Evolutionary conservation across 2,329 filamentous ascomycete genomes (phyloP).

Genomic region (Colletotrichum chlorophyti): DNA sequence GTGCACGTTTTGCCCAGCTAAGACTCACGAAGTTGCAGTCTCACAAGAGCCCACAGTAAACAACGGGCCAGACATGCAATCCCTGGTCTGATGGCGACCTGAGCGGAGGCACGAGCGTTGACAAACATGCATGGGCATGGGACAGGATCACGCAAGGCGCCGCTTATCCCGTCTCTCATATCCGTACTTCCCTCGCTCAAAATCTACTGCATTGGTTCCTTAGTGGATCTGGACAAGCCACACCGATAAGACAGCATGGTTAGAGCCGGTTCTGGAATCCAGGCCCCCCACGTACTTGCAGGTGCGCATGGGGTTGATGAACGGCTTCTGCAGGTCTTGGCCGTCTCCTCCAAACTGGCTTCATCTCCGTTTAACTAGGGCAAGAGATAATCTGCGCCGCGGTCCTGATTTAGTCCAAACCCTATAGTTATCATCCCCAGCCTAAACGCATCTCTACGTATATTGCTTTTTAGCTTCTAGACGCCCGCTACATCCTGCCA

Average conservation of each 20-base stretch:
- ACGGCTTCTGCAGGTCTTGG: constrained; percentile 8
- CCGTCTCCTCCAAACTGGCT: constrained; percentile 6
- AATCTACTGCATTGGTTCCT: not conserved
- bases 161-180: not conserved
- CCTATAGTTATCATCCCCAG: not conserved
- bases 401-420: not conserved
- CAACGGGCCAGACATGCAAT: constrained; percentile 6
- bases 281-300: not conserved
- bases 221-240: constrained; percentile 7
- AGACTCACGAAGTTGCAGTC: constrained; percentile 15
- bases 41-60: constrained; percentile 24
- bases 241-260: not conserved
- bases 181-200: not conserved
- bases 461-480: constrained; percentile 4
- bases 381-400: not conserved
- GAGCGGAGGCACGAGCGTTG: constrained; percentile 23
- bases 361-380: constrained; percentile 18
- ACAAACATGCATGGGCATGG: constrained; percentile 11
- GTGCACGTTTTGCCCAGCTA: not conserved
- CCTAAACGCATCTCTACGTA: not conserved
- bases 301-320: not conserved
- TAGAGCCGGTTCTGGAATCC: not conserved
- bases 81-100: constrained; percentile 9
- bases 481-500: not conserved
- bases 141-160: not conserved